phyloP scores from a whole-genome alignment of 768 basidiomycete genomes.

The Termitomyces sp. region DNA sequence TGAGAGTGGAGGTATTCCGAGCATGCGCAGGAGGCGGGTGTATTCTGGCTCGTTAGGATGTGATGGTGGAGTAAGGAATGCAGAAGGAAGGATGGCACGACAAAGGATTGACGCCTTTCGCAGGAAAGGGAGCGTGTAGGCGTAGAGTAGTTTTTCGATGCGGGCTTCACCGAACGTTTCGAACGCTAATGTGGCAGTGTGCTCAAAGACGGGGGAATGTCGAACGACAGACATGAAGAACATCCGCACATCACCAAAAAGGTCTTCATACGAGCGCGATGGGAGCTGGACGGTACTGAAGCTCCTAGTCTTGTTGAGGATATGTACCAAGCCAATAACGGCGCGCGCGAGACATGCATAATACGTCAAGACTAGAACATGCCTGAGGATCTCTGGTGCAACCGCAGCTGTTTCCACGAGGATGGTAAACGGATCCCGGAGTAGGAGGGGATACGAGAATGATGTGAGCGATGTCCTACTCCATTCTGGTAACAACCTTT shows the following conservation, averaged over 20 bases:
- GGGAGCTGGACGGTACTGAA: conserved; percentile 41
- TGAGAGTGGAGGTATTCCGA: conserved; percentile 78
- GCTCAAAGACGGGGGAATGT: conserved; percentile 84
- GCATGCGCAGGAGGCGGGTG: conserved; percentile 63
- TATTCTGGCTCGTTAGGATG: conserved; percentile 59
- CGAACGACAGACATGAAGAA: conserved; percentile 91
- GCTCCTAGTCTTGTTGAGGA: conserved; percentile 69
- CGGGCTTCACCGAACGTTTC: conserved; percentile 79
- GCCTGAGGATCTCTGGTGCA: conserved; percentile 83
- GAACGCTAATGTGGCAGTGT: conserved; percentile 76
- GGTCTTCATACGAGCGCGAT: conserved; percentile 53
- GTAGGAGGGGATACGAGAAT: conserved; percentile 80
- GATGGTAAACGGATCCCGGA: conserved; percentile 87
- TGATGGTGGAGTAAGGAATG: conserved; percentile 51
- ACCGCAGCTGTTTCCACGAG: conserved; percentile 89
- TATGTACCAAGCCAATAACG: conserved; percentile 81
- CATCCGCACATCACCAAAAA: conserved; percentile 85
- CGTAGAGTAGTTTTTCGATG: conserved; percentile 82
- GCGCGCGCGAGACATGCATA: conserved; percentile 87
- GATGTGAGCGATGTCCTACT: conserved; percentile 80
- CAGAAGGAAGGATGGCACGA: conserved; percentile 64
- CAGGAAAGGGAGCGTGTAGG: conserved; percentile 89
- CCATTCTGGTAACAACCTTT: conserved; percentile 89
- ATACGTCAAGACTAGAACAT: conserved; percentile 85
- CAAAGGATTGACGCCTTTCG: conserved; percentile 84